Percentiles rank a stretch among this genome's conserved stretches.
These are phyloP conservation scores for Aphanoascus verrucosus DNA, from an alignment of 2,329 filamentous ascomycete genomes.

Conservation along the genomic window DNA sequence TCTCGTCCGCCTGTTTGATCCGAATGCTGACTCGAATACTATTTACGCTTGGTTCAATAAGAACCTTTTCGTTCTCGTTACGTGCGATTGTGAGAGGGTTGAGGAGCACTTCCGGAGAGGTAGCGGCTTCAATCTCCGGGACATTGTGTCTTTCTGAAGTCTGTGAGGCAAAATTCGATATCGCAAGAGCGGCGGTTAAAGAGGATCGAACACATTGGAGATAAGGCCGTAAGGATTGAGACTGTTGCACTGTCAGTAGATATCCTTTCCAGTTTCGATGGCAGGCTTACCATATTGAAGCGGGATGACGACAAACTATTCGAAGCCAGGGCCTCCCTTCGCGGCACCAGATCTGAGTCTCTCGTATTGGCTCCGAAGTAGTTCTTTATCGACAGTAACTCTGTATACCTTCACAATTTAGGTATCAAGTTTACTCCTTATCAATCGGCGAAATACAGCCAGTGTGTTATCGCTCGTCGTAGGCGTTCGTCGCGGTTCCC, in stretches of 20 bases:
- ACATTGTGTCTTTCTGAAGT: constrained; percentile 96
- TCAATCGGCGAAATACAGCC: not conserved
- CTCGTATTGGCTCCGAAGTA: not conserved
- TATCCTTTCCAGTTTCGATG: not conserved
- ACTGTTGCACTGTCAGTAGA: constrained; percentile 41
- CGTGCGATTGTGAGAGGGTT: constrained; percentile 83
- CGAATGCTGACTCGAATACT: constrained; percentile 94
- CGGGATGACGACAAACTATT: not conserved
- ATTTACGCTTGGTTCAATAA: constrained; percentile 95
- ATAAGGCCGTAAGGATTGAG: constrained; percentile 93
- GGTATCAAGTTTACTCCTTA: too few species aligned
- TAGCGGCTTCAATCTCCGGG: constrained; percentile 87
- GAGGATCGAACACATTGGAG: constrained; percentile 92
- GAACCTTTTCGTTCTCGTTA: constrained; percentile 93
- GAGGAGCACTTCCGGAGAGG: constrained; percentile 84
- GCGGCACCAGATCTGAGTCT: not conserved
- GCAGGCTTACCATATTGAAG: constrained; percentile 16
- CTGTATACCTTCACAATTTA: not conserved
- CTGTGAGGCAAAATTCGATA: constrained; percentile 96
- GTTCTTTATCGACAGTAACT: not conserved
- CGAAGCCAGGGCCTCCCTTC: not conserved
- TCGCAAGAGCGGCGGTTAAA: constrained; percentile 81
- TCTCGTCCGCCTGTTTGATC: constrained; percentile 99
- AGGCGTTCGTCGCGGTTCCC: not conserved
- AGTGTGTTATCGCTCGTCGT: not conserved